Evolutionary conservation across 1,284 basidiomycete species (phyloP).

Genomic region (Cryptococcus neoformans): DNA sequence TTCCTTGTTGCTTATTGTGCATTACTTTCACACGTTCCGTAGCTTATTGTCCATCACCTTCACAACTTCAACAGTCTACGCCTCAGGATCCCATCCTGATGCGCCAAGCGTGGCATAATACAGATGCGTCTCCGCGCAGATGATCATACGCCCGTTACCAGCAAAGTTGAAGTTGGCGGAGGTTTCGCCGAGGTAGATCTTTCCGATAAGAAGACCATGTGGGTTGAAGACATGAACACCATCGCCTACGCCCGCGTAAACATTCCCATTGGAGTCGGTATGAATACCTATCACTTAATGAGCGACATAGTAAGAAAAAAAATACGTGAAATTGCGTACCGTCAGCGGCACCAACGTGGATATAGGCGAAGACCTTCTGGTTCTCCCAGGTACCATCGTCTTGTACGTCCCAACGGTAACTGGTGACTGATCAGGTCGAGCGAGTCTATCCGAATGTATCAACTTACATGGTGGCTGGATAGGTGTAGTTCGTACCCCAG

Average conservation of each 20-base stretch:
- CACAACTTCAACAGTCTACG: background rate
- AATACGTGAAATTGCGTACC: constrained; percentile 24
- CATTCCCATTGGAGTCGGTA: constrained; percentile 61
- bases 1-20: too few species aligned
- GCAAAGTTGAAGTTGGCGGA: constrained; percentile 66
- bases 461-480: constrained; percentile 65
- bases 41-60: too few species aligned
- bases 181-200: constrained; percentile 63
- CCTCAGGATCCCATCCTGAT: constrained; percentile 11
- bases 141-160: constrained; percentile 60
- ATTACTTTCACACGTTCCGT: too few species aligned
- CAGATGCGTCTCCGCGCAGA: constrained; percentile 64
- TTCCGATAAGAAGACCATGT: constrained; percentile 64
- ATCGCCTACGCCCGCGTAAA: constrained; percentile 67
- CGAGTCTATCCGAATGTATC: background rate
- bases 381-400: constrained; percentile 61
- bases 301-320: background rate
- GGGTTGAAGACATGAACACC: constrained; percentile 70
- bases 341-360: constrained; percentile 63
- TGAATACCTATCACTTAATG: constrained; percentile 49
- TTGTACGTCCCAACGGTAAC: constrained; percentile 67
- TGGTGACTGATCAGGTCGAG: constrained; percentile 28
- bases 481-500: constrained; percentile 59
- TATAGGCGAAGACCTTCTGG: constrained; percentile 67
- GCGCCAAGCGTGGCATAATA: constrained; percentile 61